Evolutionary conservation across 352 stramenopile species (phyloP).

Genomic region (Phytopythium mirpurense): DNA sequence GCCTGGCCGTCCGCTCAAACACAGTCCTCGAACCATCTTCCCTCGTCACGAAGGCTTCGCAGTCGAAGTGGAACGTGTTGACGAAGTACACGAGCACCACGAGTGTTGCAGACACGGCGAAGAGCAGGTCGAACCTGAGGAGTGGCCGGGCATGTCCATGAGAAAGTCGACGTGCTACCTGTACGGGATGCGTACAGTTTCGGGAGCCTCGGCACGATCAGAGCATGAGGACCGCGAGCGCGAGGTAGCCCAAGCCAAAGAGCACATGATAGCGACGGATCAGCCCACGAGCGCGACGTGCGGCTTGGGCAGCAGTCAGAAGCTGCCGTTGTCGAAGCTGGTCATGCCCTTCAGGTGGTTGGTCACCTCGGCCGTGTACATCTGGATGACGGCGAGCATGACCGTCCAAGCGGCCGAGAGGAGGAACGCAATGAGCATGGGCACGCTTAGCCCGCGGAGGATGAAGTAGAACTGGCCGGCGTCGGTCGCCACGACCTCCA

Average conservation of each 20-base stretch:
- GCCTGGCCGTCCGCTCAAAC: conserved; percentile 31
- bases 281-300: conserved; percentile 15
- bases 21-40: conserved; percentile 13
- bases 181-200: conserved; percentile 27
- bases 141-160: background rate
- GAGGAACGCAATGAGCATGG: conserved; percentile 35
- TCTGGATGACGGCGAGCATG: conserved; percentile 31
- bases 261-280: conserved; percentile 21
- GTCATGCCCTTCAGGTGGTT: conserved; percentile 36
- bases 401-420: conserved; percentile 30
- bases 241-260: conserved; percentile 28
- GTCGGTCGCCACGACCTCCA: background rate
- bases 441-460: conserved; percentile 28
- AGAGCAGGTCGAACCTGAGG: conserved; percentile 39
- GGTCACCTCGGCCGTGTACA: conserved; percentile 25
- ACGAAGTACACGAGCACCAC: conserved; percentile 32
- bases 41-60: conserved; percentile 15
- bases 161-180: conserved; percentile 8
- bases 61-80: conserved; percentile 34
- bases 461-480: conserved; percentile 19
- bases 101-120: conserved; percentile 37
- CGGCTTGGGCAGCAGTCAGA: conserved; percentile 33
- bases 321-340: conserved; percentile 37
- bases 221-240: conserved; percentile 16
- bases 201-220: conserved; percentile 31